These are phyloP conservation scores for Pythium chondricola DNA, from an alignment of 352 stramenopile genomes.

Conservation along the genomic window DNA sequence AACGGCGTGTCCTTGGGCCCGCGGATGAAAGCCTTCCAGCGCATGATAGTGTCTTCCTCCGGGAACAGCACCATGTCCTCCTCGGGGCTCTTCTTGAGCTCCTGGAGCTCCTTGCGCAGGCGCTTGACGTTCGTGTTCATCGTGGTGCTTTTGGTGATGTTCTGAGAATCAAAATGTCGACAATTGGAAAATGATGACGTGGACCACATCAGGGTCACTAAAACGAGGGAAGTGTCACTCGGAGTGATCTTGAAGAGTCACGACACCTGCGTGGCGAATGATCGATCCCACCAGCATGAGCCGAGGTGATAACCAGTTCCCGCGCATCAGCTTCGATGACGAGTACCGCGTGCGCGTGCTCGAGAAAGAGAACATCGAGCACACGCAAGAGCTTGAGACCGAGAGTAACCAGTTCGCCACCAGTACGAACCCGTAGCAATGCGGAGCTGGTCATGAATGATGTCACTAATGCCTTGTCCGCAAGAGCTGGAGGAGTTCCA, in stretches of 20 bases:
- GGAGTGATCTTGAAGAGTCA: conserved; percentile 18
- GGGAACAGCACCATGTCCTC: conserved; percentile 86
- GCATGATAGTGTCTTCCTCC: conserved; percentile 81
- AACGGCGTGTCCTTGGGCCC: conserved; percentile 78
- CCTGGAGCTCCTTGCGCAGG: conserved; percentile 81
- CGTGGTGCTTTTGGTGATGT: neutral
- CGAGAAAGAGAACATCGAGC: conserved; percentile 70
- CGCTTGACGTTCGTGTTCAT: conserved; percentile 89
- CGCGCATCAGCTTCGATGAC: conserved; percentile 75
- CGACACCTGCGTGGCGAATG: neutral
- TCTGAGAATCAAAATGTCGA: neutral
- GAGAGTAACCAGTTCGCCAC: conserved; percentile 82
- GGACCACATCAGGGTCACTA: conserved; percentile 17
- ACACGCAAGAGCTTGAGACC: conserved; percentile 71
- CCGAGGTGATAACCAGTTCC: conserved; percentile 61
- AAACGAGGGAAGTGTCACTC: conserved; percentile 11
- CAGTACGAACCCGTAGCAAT: too few relatives aligned
- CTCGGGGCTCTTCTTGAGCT: conserved; percentile 81
- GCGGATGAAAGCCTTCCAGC: conserved; percentile 81
- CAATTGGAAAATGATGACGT: conserved; percentile 14
- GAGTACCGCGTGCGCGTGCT: conserved; percentile 74
- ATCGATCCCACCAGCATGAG: too few relatives aligned
- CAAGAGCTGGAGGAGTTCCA: conserved; percentile 82
- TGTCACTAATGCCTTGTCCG: too few relatives aligned
- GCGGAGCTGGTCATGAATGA: too few relatives aligned